Conservation (phyloP, 2,329 filamentous ascomycete species). For the Thermothelomyces thermophilus region DNA sequence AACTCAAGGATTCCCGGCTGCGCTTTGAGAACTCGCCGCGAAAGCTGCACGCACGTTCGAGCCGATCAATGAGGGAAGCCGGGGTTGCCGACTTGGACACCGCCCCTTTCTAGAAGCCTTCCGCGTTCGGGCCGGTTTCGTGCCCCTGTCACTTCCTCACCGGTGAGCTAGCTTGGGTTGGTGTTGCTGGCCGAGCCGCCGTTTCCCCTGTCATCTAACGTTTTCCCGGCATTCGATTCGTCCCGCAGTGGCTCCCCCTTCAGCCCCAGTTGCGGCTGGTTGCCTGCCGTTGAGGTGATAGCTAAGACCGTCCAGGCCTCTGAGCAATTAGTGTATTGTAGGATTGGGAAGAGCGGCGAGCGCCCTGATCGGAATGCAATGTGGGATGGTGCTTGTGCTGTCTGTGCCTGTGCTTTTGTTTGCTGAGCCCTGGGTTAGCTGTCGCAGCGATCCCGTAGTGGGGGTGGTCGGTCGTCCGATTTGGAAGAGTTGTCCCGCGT, state of each 20-base stretch:
- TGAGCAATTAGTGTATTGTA: not conserved
- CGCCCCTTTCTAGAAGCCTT: conserved; percentile 16
- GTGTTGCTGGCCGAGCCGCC: not conserved
- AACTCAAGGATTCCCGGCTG: not conserved
- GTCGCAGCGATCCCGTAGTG: not conserved
- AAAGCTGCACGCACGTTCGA: conserved; percentile 4
- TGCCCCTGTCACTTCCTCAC: conserved; percentile 11
- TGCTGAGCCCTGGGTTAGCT: not conserved
- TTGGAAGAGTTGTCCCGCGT: not conserved
- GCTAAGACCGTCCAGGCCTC: not conserved
- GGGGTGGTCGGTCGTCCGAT: not conserved
- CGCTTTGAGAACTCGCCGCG: not conserved
- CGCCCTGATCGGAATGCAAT: not conserved
- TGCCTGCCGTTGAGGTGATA: not conserved
- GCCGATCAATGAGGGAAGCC: conserved; percentile 11
- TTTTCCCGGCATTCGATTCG: not conserved
- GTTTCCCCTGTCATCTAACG: not conserved
- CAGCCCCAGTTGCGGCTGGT: not conserved
- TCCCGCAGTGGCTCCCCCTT: not conserved
- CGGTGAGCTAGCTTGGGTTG: not conserved
- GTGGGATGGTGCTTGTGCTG: not conserved
- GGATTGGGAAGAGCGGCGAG: not conserved
- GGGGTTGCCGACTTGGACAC: conserved; percentile 5
- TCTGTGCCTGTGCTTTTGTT: too few species aligned
- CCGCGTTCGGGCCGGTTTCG: conserved; percentile 17